Base-by-base conservation (phyloP, 345 rosid species). In the Arabis hirsuta region DNA sequence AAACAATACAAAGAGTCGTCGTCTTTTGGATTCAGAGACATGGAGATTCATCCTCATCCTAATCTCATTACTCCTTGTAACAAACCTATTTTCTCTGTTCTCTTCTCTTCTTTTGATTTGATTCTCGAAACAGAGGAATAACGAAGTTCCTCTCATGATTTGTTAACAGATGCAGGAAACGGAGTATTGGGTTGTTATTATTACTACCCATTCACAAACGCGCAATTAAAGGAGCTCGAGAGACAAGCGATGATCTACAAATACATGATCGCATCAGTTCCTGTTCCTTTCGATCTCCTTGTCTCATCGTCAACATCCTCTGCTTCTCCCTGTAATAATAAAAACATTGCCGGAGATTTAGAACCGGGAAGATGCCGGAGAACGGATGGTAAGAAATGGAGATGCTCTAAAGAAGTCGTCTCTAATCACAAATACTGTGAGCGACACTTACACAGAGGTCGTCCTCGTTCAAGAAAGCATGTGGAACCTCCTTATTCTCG, bases 381-480 rank as follows among this genome's bases (percentile, higher is more conserved):
- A 72, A 90, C 97, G 4, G 97, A 90, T 42, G 97, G 97, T 9
- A 90, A 90, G 78, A 90, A 90, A 76, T 90, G 97, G 97, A 82
- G 97, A 61, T 91, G 97, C 79, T 84, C 97, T 5, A 89, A 84
- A 79, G 90, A 87, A 27, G 96, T 74, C 26, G 96, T 87, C 13
- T 84, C 83, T 29, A 76, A 82, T 68, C 93, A 91, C 46, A 91
- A 91, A 61, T 91, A 91, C 73, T 91, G 96, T 72, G 97, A 91
- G 75, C 87, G 86, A 55, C 97, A 91, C 76, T 73, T 91, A 67
- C 88, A 91, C 66, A 80, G 93, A 85, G 91, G 93, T 50, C 93
- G 96, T 58, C 93, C 92, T 76, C 97, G 97, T 91, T 91, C 97
- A 91, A 91, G 96, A 91, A 91, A 89, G 91, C 96, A 73, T 84